Percentiles rank a stretch among this genome's conserved stretches.
Conservation (phyloP, 2,329 filamentous ascomycete species). For the Fusarium decemcellulare region DNA sequence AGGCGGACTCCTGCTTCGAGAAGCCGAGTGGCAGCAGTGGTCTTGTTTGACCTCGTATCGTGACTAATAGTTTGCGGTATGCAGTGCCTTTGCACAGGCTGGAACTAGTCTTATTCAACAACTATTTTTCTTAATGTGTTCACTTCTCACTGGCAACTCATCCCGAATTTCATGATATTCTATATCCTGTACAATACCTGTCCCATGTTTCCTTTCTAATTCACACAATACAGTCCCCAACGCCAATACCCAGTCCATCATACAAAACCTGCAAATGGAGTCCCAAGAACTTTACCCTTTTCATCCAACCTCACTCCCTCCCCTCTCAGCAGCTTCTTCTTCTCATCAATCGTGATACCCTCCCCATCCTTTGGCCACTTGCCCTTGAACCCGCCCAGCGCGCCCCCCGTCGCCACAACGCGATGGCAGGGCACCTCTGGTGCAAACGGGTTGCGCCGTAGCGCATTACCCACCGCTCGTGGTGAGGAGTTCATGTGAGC, state of each 20-base stretch:
- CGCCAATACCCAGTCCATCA: constrained; percentile 12
- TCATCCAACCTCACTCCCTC: constrained; percentile 77
- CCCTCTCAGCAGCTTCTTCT: constrained; percentile 70
- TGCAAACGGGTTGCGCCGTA: constrained; percentile 86
- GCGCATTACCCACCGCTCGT: constrained; percentile 82
- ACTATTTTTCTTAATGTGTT: too few species aligned
- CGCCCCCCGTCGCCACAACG: constrained; percentile 80
- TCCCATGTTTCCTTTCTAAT: neutral
- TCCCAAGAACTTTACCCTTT: constrained; percentile 71
- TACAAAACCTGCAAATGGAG: constrained; percentile 57
- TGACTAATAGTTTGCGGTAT: neutral
- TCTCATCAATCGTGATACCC: constrained; percentile 74
- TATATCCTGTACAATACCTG: neutral
- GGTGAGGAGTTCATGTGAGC: constrained; percentile 78
- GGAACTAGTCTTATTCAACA: too few species aligned
- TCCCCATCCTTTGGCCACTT: constrained; percentile 73
- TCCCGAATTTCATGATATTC: neutral
- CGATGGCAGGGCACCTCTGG: constrained; percentile 87
- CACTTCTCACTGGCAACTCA: too few species aligned
- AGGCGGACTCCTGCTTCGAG: neutral
- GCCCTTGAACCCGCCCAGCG: constrained; percentile 80
- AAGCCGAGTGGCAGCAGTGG: neutral
- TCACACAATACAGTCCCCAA: neutral
- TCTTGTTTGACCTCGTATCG: neutral
- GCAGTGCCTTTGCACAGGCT: too few species aligned